Base-by-base conservation (phyloP, 805 yeast species). In the Lipomyces yamanashiensis region DNA sequence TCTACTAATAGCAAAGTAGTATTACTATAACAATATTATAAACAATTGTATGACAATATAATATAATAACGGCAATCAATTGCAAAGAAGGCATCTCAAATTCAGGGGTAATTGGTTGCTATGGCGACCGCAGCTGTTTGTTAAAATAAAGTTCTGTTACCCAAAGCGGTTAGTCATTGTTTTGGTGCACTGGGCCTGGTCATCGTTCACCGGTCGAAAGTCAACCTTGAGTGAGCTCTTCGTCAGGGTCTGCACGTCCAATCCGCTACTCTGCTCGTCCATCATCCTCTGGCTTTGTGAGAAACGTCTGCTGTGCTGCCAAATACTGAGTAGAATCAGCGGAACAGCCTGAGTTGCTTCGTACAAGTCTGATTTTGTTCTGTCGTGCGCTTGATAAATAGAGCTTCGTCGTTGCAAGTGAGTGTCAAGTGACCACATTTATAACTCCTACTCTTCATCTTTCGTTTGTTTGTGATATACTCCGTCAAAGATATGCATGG, bases 121-220 rank as follows among this genome's bases (percentile, higher is more conserved):
- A 54, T 54, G 58, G 34, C 51, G 43, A 54, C 58, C 12, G 23
- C 19, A 40, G 23, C 10, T 53, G 57, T 53, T 53, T 53, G 57
- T 23, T n/a, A 3, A 34, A 19, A 17, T 45, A 33, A 44, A 33
- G 51, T 54, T 43, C 44, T 7, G 17, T 9, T 9, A 19, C 58
- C 43, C 7, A 17, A 54, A 33, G n/a, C 15, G 48, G 58, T 54
- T 54, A 54, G 58, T 19, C 19, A 19, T n/a, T 54, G 58, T 54
- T 54, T 54, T 28, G 43, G 44, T 7, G 8, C n/a, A 34, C 48
- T n/a, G 28, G 45, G 21, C 33, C 41, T 8, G 23, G 48, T 33
- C 21, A 19, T 52, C 47, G 36, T 8, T 50, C 43, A 19, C 13
- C 17, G 19, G 28, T 17, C 36, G 5, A 28, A 28, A 28, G 28